Evolutionary conservation across 1,284 basidiomycete genomes (phyloP), one percentile per base, ranked within the genome.

Genomic region (Ustilago crameri): DNA sequence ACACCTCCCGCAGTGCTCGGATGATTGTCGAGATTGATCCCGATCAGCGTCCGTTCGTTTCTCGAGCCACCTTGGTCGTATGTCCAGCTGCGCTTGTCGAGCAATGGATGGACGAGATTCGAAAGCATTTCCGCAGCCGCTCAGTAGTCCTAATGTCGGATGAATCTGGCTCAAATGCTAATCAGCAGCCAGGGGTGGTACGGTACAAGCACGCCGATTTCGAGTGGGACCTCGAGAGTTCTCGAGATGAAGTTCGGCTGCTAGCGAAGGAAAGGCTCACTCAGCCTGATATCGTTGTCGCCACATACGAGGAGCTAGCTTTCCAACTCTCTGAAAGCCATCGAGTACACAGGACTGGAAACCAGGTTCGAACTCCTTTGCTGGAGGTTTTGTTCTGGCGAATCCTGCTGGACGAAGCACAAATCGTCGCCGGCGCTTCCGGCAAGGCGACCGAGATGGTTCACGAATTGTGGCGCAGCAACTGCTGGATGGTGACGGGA

Each of bases 61-160:
- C 72, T 15, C 52, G 38, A 4, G 67, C 75, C n/a, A 77, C 75
- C 2, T 37, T 77, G 18, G 57, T 77, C 24, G 67, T 77, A 5
- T 71, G 69, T 43, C 75, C 75, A 1, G 64, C 72, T 22, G 66
- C 72, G 12, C 47, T 77, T 23, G 52, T 77, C 3, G 62, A 72
- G 42, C 75, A 77, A 38, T 77, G 75, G 75, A 54, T 67, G 51
- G 65, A 65, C 26, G 75, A 77, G 46, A 63, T 62, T n/a, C 59
- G 60, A 42, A 72, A 69, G 40, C 75, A 77, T 46, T 69, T 63
- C 40, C 65, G 67, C 43, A 68, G 60, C 47, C 63, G 70, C n/a
- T 46, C n/a, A n/a, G 20, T 43, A 44, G 37, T 2, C 17, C 45
- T 4, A 38, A 35, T 5, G 5, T 49, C 47, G 35, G 37, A 32